These are phyloP conservation scores for Ambrosiella beaveri DNA, from an alignment of 2,329 filamentous ascomycete genomes.

Conservation along the genomic window DNA sequence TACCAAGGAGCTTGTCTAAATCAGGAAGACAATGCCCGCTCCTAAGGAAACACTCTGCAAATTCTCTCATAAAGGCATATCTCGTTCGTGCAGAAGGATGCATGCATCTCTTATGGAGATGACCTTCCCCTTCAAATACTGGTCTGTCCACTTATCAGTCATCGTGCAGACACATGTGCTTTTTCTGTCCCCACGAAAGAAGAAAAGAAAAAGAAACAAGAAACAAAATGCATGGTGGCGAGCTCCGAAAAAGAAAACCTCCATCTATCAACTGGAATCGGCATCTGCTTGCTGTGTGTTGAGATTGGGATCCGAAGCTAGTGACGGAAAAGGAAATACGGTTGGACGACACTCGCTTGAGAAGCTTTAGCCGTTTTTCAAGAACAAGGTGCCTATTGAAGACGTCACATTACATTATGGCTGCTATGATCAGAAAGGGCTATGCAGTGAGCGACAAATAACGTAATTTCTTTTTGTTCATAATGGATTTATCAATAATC, in stretches of 20 bases:
- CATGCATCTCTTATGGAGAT: too few relatives aligned
- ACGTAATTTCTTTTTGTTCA: too few relatives aligned
- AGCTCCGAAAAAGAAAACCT: too few relatives aligned
- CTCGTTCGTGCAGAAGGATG: too few relatives aligned
- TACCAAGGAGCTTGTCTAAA: not conserved
- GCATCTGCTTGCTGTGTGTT: not conserved
- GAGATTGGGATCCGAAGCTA: not conserved
- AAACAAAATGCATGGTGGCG: not conserved
- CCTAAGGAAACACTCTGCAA: not conserved
- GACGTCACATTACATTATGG: not conserved
- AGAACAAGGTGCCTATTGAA: too few relatives aligned
- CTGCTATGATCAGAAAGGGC: not conserved
- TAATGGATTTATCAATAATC: too few relatives aligned
- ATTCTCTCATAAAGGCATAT: too few relatives aligned
- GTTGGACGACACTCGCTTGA: too few relatives aligned
- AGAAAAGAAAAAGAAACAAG: not conserved
- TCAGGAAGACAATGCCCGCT: not conserved
- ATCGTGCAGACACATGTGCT: not conserved
- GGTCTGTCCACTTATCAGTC: too few relatives aligned
- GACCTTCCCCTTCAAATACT: too few relatives aligned
- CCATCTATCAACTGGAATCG: too few relatives aligned
- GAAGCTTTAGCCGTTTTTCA: too few relatives aligned
- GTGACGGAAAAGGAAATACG: not conserved
- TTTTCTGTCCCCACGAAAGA: not conserved
- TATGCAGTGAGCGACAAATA: not conserved